Conservation (phyloP, 2,329 filamentous ascomycete species). For the Dothistroma septosporum region DNA sequence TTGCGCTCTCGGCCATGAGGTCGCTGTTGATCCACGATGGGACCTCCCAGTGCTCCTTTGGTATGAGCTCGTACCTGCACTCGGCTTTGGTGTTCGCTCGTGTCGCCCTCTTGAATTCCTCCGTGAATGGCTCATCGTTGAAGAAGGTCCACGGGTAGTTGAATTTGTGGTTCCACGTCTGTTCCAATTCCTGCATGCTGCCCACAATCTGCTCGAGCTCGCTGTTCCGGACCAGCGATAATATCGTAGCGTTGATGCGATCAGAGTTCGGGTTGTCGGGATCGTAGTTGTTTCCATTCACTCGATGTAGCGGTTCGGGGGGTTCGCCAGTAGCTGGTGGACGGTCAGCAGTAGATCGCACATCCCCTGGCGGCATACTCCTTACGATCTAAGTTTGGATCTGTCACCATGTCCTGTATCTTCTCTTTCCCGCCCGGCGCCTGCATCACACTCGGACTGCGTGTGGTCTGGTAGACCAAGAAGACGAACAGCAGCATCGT, state of each 20-base stretch:
- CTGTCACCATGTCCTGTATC: constrained; percentile 63
- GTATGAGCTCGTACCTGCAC: constrained; percentile 80
- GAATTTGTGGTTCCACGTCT: constrained; percentile 97
- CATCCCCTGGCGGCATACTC: constrained; percentile 9
- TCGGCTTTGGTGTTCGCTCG: constrained; percentile 81
- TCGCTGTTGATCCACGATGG: constrained; percentile 90
- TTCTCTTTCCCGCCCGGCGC: constrained; percentile 34
- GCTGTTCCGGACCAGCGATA: constrained; percentile 87
- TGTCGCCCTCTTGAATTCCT: constrained; percentile 86
- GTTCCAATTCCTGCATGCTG: constrained; percentile 86
- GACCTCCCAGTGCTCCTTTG: constrained; percentile 90
- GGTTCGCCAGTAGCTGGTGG: constrained; percentile 65
- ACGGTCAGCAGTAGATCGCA: neutral
- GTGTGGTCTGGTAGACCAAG: constrained; percentile 71
- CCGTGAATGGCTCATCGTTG: constrained; percentile 89
- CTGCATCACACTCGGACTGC: constrained; percentile 47
- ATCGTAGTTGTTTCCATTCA: constrained; percentile 67
- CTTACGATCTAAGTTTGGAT: constrained; percentile 85
- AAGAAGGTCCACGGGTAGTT: constrained; percentile 99
- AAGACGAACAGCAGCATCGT: constrained; percentile 72
- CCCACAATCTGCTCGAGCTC: constrained; percentile 79
- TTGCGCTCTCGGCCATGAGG: constrained; percentile 77
- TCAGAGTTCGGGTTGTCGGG: constrained; percentile 69
- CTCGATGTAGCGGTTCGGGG: constrained; percentile 67
- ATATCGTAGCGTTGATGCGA: constrained; percentile 87